Percentiles rank a stretch among this genome's conserved stretches.
Evolutionary conservation across 257 asterid genomes (phyloP).

Genomic region (Ophiorrhiza pumila): DNA sequence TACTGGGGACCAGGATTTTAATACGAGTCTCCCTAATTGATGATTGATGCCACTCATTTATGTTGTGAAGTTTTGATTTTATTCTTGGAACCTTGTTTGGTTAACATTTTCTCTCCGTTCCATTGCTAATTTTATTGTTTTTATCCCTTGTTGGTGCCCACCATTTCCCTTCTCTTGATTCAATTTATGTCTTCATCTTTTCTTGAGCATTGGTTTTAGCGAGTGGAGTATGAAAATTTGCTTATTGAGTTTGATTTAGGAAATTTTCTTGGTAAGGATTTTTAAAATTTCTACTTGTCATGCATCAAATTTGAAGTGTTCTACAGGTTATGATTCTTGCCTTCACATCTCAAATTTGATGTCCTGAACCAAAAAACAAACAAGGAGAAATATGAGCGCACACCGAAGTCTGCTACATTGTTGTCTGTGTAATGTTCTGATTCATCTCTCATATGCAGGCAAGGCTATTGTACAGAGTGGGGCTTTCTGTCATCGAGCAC

Average conservation of each 20-base stretch:
- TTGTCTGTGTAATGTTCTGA: neutral
- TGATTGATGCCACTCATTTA: neutral
- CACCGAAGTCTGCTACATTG: neutral
- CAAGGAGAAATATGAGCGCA: neutral
- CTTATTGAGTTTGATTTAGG: neutral
- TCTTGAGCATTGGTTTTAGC: neutral
- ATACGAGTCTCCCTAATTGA: neutral
- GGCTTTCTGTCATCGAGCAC: slow-evolving; percentile 21
- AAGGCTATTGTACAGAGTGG: slow-evolving; percentile 21
- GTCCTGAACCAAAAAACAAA: neutral
- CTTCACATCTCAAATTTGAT: neutral
- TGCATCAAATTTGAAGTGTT: neutral
- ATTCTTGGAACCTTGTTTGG: neutral
- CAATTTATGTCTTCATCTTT: neutral
- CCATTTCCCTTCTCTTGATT: neutral
- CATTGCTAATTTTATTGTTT: too few species aligned
- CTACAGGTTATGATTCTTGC: neutral
- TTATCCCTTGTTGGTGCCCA: neutral
- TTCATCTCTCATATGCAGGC: slow-evolving; percentile 36
- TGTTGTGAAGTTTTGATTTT: slow-evolving; percentile 2
- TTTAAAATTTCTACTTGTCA: neutral
- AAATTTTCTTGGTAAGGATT: neutral
- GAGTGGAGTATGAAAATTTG: neutral
- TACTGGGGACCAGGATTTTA: neutral
- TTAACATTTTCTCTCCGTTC: neutral